These are phyloP conservation scores for Ganoderma sinense DNA, from an alignment of 1,284 basidiomycete genomes.

Conservation along the genomic window DNA sequence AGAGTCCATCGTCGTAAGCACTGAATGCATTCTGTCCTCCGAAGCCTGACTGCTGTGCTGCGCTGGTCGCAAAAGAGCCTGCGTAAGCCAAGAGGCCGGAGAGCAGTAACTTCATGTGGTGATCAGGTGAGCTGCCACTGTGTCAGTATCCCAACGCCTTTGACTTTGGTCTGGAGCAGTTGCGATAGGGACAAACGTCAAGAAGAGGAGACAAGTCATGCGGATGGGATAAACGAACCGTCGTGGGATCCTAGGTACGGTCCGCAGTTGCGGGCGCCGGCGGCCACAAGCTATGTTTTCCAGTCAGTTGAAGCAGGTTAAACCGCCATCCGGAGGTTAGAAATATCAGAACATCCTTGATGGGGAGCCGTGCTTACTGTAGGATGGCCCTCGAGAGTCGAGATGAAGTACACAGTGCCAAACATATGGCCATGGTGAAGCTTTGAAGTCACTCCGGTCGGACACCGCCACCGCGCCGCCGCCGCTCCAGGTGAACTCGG, in stretches of 20 bases:
- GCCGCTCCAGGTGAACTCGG: too few species aligned
- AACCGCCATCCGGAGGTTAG: too few species aligned
- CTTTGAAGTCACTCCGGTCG: too few species aligned
- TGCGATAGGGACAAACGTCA: constrained; percentile 1
- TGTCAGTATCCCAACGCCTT: not conserved
- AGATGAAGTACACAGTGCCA: too few species aligned
- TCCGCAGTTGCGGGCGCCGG: not conserved
- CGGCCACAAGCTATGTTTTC: not conserved
- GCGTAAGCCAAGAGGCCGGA: not conserved
- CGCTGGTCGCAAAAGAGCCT: too few species aligned
- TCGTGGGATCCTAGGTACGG: constrained; percentile 4
- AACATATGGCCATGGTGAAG: too few species aligned
- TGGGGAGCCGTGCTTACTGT: too few species aligned
- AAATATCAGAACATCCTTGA: too few species aligned
- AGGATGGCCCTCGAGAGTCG: too few species aligned
- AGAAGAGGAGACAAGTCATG: not conserved
- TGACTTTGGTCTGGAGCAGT: not conserved
- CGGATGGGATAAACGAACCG: not conserved
- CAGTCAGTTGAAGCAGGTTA: too few species aligned
- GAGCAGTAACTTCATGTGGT: not conserved
- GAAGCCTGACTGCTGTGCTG: not conserved
- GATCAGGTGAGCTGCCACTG: not conserved
- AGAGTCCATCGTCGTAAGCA: constrained; percentile 35
- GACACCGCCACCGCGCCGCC: too few species aligned
- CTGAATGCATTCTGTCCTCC: constrained; percentile 23